Conservation (phyloP, 2,329 filamentous ascomycete genomes). For the Ophiostoma fasciatum region DNA sequence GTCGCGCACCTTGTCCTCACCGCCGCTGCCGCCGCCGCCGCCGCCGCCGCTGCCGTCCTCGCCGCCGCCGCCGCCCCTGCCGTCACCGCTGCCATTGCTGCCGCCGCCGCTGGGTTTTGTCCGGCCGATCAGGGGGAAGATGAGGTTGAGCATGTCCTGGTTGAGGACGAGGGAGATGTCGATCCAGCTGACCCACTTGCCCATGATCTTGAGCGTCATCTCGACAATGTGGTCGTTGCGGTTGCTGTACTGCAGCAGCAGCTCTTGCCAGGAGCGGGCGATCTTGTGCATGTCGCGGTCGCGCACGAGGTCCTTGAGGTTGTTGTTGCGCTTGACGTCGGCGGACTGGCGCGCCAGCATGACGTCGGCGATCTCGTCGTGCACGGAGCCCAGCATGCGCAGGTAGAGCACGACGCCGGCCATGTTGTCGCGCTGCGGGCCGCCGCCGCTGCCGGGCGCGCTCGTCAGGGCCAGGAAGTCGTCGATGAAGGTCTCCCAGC, state of each 20-base stretch:
- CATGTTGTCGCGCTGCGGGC: conserved; percentile 50
- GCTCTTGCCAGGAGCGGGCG: conserved; percentile 78
- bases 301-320: conserved; percentile 82
- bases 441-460: conserved; percentile 34
- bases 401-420: conserved; percentile 75
- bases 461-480: conserved; percentile 71
- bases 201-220: conserved; percentile 79
- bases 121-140: conserved; percentile 79
- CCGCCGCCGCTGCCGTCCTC: too few species aligned
- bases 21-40: conserved; percentile 37
- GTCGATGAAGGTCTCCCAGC: conserved; percentile 83
- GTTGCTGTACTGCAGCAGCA: conserved; percentile 62
- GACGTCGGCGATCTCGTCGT: conserved; percentile 94
- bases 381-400: conserved; percentile 73
- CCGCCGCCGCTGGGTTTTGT: conserved; percentile 42
- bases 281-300: conserved; percentile 80
- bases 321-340: conserved; percentile 73
- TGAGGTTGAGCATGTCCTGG: conserved; percentile 66
- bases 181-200: conserved; percentile 98
- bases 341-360: conserved; percentile 62
- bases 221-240: conserved; percentile 62
- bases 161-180: conserved; percentile 91
- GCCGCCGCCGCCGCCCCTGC: too few species aligned
- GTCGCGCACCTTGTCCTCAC: conserved; percentile 70
- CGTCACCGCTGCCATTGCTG: too few species aligned